Evolutionary conservation across 345 rosid species (phyloP), one percentile per base, ranked within the genome.

Genomic region (Populus euphratica): DNA sequence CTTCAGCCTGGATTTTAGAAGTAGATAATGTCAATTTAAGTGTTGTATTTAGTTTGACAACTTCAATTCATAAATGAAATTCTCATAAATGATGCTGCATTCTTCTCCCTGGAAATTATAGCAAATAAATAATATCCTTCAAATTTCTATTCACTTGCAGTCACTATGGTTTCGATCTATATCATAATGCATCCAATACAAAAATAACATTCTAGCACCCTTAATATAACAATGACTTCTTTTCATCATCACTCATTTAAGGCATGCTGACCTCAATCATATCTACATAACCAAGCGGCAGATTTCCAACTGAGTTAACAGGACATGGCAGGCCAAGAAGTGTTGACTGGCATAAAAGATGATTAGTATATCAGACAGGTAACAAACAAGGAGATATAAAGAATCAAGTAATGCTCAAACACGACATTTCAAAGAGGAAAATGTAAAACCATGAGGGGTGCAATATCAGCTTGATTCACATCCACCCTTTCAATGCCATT

Each of bases 391-490:
- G 43, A 74, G 11, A 73, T 18, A 61, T 72, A 27, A 76, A 74
- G 31, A 16, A 38, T 41, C 75, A 68, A 52, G 54, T 65, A 25
- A 50, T 44, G 39, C 39, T 68, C 20, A 56, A 76, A 52, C n/a
- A 69, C 17, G 52, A 41, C 67, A 56, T 44, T 29, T 21, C 70
- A 36, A 65, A 76, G 65, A 5, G 50, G 50, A 66, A 73, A 70
- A 78, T 80, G 27, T 66, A 77, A 66, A 84, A 95, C 99, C 99
- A 95, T 92, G 50, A 93, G 87, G 16, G 98, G 91, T 81, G 99
- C 92, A 80, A 95, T 92, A 88, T 95, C 98, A 81, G 97, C 98
- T 90, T 95, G 99, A 86, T 93, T 95, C 80, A 95, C 98, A 81
- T 95, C 98, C 73, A 93, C 92, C 82, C 99, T 91, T 88, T 95